Percentiles rank a stretch among this genome's conserved stretches.
Evolutionary conservation across 305 asterid genomes (phyloP).

Genomic region (Stenogyne calaminthoides): DNA sequence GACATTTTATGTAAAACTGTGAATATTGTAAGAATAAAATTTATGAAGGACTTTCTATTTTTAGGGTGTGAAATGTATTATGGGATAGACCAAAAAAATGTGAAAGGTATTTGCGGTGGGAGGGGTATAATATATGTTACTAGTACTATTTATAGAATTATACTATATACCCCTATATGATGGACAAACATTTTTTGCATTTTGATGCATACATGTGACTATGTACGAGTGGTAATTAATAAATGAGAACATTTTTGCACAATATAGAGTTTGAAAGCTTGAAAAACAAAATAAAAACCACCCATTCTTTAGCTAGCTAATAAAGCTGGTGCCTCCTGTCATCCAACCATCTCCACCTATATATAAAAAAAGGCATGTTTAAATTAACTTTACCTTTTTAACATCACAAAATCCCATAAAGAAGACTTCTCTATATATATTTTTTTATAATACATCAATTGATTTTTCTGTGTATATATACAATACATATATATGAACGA

Average conservation of each 20-base stretch:
- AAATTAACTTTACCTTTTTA: neutral
- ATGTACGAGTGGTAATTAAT: too few species aligned
- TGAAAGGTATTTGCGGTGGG: too few species aligned
- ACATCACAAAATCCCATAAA: neutral
- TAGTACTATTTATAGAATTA: neutral
- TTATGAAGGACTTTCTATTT: too few species aligned
- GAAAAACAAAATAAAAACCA: constrained; percentile 21
- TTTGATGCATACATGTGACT: neutral
- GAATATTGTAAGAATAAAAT: too few species aligned
- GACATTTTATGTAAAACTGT: too few species aligned
- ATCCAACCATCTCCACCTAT: constrained; percentile 95
- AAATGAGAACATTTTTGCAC: constrained; percentile 14
- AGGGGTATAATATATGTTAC: too few species aligned
- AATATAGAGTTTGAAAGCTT: constrained; percentile 21
- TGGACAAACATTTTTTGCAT: neutral
- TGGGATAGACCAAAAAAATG: too few species aligned
- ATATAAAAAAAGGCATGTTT: neutral
- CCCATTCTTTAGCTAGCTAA: constrained; percentile 34
- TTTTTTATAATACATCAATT: neutral
- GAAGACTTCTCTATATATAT: neutral
- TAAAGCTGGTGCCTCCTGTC: constrained; percentile 82
- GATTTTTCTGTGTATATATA: neutral
- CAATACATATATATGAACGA: neutral
- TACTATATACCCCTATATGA: neutral
- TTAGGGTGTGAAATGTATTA: too few species aligned